Conservation (phyloP, 352 stramenopile genomes). For the Pythium coloratum region DNA sequence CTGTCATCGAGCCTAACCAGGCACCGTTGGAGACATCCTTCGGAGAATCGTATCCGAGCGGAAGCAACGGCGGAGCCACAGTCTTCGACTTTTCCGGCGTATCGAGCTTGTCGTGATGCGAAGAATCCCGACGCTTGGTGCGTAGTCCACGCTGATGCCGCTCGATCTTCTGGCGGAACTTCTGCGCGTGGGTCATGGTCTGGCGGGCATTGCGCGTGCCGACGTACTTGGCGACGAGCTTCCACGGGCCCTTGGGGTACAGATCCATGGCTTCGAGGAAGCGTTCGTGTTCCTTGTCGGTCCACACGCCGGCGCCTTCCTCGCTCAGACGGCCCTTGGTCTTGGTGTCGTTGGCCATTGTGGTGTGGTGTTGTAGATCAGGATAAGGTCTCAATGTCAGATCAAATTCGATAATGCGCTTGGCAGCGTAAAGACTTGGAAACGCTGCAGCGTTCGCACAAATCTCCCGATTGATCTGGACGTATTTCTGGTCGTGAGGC, state of each 20-base stretch:
- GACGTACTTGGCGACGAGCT: conserved; percentile 34
- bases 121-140: conserved; percentile 20
- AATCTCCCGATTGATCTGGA: neutral
- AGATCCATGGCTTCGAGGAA: conserved; percentile 40
- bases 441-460: neutral
- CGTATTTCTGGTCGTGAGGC: neutral
- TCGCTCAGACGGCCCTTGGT: conserved; percentile 24
- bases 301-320: conserved; percentile 32
- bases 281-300: conserved; percentile 34
- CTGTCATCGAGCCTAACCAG: conserved; percentile 15
- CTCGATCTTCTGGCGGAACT: conserved; percentile 38
- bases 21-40: conserved; percentile 23
- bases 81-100: neutral
- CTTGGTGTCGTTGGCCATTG: conserved; percentile 20
- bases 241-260: conserved; percentile 39
- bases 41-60: conserved; percentile 23
- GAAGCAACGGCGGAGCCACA: conserved; percentile 1
- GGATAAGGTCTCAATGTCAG: neutral
- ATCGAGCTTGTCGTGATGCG: neutral
- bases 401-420: neutral
- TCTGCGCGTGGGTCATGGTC: conserved; percentile 37
- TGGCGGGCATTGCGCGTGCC: conserved; percentile 31
- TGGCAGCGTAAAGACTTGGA: neutral
- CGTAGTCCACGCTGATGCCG: conserved; percentile 30
- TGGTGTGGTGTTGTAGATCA: neutral